A percentile compares a stretch with the other conserved stretches of the same genome.
Conservation (phyloP, 495 filamentous ascomycete genomes). For the Annulohypoxylon nitens region DNA sequence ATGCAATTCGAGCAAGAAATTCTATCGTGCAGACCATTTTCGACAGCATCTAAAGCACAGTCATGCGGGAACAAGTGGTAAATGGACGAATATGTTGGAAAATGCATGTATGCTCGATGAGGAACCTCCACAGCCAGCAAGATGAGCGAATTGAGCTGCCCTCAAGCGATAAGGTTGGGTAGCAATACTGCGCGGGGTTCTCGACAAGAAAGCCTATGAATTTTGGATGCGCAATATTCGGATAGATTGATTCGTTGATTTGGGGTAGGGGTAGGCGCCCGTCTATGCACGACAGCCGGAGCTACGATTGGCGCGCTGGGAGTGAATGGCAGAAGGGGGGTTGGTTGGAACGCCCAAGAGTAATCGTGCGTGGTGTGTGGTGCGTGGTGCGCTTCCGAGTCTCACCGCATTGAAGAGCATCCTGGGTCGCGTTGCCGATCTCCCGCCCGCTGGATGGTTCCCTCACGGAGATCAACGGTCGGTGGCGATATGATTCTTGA, state of each 20-base stretch:
- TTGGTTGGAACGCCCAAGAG: slow-evolving; percentile 23
- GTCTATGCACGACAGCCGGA: slow-evolving; percentile 35
- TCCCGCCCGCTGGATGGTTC: slow-evolving; percentile 38
- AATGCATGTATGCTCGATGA: slow-evolving; percentile 98
- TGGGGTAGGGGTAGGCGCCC: slow-evolving; percentile 28
- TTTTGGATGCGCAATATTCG: slow-evolving; percentile 36
- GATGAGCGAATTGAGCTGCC: slow-evolving; percentile 46
- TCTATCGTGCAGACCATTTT: slow-evolving; percentile 97
- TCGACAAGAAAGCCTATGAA: slow-evolving; percentile 31
- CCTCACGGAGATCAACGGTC: slow-evolving; percentile 29
- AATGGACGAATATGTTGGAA: slow-evolving; percentile 99
- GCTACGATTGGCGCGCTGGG: slow-evolving; percentile 38
- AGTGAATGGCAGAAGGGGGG: slow-evolving; percentile 15
- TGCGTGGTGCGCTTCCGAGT: slow-evolving; percentile 38
- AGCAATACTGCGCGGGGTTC: slow-evolving; percentile 49
- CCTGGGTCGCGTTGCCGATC: slow-evolving; percentile 43
- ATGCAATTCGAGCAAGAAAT: slow-evolving; percentile 98
- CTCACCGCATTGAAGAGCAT: slow-evolving; percentile 37
- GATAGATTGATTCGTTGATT: slow-evolving; percentile 42
- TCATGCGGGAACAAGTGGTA: slow-evolving; percentile 94
- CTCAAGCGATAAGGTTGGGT: slow-evolving; percentile 38
- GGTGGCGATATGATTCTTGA: slow-evolving; percentile 20
- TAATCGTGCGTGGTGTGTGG: slow-evolving; percentile 33
- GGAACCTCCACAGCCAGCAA: slow-evolving; percentile 55
- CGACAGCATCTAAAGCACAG: slow-evolving; percentile 98